Base-by-base conservation (phyloP, 2,329 filamentous ascomycete genomes). In the Fusarium oligoseptatum region DNA sequence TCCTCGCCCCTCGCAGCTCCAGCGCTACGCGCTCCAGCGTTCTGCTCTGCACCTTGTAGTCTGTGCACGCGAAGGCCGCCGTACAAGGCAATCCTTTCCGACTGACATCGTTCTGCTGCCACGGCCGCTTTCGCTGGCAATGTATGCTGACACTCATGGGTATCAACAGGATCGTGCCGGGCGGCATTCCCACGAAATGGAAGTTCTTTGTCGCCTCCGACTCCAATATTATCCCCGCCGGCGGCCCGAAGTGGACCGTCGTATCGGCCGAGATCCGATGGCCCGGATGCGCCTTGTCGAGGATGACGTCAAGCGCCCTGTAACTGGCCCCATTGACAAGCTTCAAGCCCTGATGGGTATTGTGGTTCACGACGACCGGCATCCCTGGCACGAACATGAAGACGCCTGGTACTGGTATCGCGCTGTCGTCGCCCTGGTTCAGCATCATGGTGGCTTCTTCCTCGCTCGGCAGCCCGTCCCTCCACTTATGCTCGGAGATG, bases 181-280 rank as follows among this genome's bases (percentile, higher is more conserved):
- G 43, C 37, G 62, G 62, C 52, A 65, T 65, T 4, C 62, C 34
- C 36, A 56, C 61, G 61, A 64, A 64, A 36, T 32, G 17, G 48
- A 64, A 36, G 27, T 64, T 34, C 17, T 20, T 41, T n/a, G 29
- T 58, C 27, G 37, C 29, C 39, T 58, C 50, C 8, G 50, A 48
- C 24, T 12, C 24, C 8, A 57, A 20, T 27, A 64, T 10, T n/a
- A 65, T 58, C 37, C 62, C 50, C 20, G 62, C 62, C n/a, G 62
- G 62, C 5, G 50, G 62, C 36, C 62, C 41, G 20, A 65, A 65
- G 52, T 65, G 52, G 52, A 65, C 24, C 6, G 37, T 29, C 11
- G 14, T 37, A 29, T 65, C 48, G 24, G 34, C 15, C 48, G 48
- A 45, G 32, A 57, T 24, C 55, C 12, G 34, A 24, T 64, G 24